These are phyloP conservation scores for Xylaria acuta DNA, from an alignment of 495 filamentous ascomycete species.

Conservation along the genomic window DNA sequence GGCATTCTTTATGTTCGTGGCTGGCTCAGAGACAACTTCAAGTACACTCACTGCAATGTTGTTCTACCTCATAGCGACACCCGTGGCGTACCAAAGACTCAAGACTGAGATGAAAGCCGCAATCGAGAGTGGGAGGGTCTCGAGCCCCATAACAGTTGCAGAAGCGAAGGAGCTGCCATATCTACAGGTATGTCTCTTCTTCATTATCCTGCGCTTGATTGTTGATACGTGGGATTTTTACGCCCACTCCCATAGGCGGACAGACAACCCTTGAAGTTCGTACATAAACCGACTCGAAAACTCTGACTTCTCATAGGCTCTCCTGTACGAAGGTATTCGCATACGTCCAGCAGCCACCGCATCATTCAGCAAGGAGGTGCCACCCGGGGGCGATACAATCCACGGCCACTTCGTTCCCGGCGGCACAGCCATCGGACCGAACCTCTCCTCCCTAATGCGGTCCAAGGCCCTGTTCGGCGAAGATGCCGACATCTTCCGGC, in stretches of 20 bases:
- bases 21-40: slow-evolving; percentile 70
- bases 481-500: slow-evolving; percentile 49
- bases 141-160: slow-evolving; percentile 43
- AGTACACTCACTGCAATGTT: slow-evolving; percentile 63
- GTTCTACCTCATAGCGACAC: slow-evolving; percentile 56
- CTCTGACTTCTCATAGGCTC: slow-evolving; percentile 48
- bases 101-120: slow-evolving; percentile 62
- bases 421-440: slow-evolving; percentile 61
- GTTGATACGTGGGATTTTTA: slow-evolving; percentile 33
- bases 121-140: slow-evolving; percentile 38
- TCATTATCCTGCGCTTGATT: not conserved
- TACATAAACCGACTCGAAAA: slow-evolving; percentile 40
- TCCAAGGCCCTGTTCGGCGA: slow-evolving; percentile 57
- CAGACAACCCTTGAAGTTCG: not conserved
- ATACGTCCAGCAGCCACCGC: slow-evolving; percentile 51
- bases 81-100: slow-evolving; percentile 56
- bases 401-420: slow-evolving; percentile 59
- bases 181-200: slow-evolving; percentile 40
- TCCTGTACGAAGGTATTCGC: slow-evolving; percentile 55
- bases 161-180: slow-evolving; percentile 54
- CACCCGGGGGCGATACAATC: slow-evolving; percentile 55
- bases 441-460: slow-evolving; percentile 59
- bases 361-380: slow-evolving; percentile 53
- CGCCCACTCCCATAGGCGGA: too few relatives aligned
- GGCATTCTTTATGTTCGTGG: slow-evolving; percentile 55